Evolutionary conservation across 345 rosid species (phyloP).

Genomic region (Rhizophora mangle): DNA sequence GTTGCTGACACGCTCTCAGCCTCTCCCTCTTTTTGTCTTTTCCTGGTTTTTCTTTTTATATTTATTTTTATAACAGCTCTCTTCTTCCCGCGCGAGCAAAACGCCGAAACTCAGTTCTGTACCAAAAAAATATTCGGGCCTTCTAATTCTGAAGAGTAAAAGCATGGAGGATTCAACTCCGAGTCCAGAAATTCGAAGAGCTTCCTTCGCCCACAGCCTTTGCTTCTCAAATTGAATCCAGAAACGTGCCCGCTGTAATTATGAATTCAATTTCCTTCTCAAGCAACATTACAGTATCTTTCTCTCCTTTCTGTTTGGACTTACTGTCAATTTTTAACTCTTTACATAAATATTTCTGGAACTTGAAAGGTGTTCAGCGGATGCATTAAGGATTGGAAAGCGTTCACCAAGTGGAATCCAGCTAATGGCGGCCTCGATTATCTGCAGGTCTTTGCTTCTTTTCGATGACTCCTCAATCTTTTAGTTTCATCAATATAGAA

Average conservation of each 20-base stretch:
- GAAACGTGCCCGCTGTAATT: slow-evolving; percentile 65
- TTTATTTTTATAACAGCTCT: too few species aligned
- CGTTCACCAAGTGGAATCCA: slow-evolving; percentile 66
- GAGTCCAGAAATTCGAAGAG: slow-evolving; percentile 42
- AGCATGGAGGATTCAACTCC: slow-evolving; percentile 27
- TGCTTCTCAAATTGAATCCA: slow-evolving; percentile 55
- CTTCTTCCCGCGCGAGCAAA: too few species aligned
- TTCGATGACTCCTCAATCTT: background rate
- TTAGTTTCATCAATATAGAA: background rate
- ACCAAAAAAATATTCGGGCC: background rate
- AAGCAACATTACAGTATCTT: background rate
- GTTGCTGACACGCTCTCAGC: too few species aligned
- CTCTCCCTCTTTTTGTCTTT: too few species aligned
- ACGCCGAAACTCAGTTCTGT: too few species aligned
- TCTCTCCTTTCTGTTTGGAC: background rate
- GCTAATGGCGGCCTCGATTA: slow-evolving; percentile 66
- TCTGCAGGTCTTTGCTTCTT: slow-evolving; percentile 47
- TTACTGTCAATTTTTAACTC: background rate
- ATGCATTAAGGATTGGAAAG: slow-evolving; percentile 59
- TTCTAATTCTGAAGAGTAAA: background rate
- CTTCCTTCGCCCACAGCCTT: slow-evolving; percentile 51
- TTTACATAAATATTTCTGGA: background rate
- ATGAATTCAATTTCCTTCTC: background rate
- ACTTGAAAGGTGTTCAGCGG: slow-evolving; percentile 53
- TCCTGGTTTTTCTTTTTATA: too few species aligned